Conservation (phyloP, 2,329 filamentous ascomycete species). For the Hypoxylon sp. region DNA sequence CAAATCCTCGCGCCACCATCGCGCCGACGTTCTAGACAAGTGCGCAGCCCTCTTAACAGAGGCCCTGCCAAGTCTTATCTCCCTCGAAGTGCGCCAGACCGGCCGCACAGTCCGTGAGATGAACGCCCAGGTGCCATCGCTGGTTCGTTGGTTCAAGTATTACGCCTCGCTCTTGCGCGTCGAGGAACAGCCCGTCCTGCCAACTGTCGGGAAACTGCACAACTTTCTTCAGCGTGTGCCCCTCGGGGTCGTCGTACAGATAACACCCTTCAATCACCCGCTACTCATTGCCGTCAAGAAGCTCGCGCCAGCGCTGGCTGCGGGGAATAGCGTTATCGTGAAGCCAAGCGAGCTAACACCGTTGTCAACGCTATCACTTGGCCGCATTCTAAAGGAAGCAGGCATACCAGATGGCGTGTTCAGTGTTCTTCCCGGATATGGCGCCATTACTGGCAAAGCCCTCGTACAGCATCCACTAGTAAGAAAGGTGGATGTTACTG, state of each 20-base stretch:
- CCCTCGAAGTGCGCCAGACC: slow-evolving; percentile 76
- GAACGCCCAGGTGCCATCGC: slow-evolving; percentile 75
- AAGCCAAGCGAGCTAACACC: slow-evolving; percentile 76
- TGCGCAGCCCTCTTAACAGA: slow-evolving; percentile 68
- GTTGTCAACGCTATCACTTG: slow-evolving; percentile 72
- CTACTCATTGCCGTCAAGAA: slow-evolving; percentile 73
- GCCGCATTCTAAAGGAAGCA: slow-evolving; percentile 73
- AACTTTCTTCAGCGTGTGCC: slow-evolving; percentile 70
- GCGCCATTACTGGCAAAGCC: slow-evolving; percentile 65
- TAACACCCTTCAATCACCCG: slow-evolving; percentile 73
- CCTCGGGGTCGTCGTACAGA: slow-evolving; percentile 70
- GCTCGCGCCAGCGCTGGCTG: slow-evolving; percentile 71
- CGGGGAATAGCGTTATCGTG: slow-evolving; percentile 71
- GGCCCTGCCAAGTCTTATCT: slow-evolving; percentile 69
- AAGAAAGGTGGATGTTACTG: slow-evolving; percentile 81
- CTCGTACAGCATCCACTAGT: slow-evolving; percentile 67
- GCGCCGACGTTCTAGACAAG: slow-evolving; percentile 74
- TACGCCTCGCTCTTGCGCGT: slow-evolving; percentile 77
- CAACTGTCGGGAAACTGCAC: slow-evolving; percentile 72
- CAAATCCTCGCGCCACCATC: slow-evolving; percentile 66
- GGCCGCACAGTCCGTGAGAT: slow-evolving; percentile 79
- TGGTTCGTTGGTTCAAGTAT: slow-evolving; percentile 80
- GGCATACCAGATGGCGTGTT: slow-evolving; percentile 80
- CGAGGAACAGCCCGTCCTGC: slow-evolving; percentile 75
- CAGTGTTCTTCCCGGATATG: slow-evolving; percentile 72